Conservation (phyloP, 805 yeast species). For the Candida ipomoeae region DNA sequence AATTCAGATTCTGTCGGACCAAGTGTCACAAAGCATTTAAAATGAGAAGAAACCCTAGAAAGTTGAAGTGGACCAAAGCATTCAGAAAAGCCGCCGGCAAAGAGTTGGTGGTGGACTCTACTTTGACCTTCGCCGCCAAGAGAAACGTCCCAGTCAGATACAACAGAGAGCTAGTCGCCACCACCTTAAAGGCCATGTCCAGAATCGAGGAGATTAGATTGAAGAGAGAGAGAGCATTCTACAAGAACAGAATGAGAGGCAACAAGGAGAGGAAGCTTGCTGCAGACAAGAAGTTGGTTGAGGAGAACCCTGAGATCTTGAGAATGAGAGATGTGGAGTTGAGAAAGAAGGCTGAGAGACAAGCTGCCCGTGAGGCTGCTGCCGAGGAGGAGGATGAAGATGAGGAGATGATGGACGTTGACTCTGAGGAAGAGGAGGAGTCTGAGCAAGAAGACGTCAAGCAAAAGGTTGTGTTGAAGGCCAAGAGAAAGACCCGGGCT, state of each 20-base stretch:
- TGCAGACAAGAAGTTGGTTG: constrained; percentile 84
- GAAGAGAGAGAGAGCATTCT: constrained; percentile 97
- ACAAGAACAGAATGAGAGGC: constrained; percentile 98
- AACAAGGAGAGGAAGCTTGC: constrained; percentile 84
- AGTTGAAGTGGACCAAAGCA: constrained; percentile 97
- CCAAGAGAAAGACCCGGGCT: constrained; percentile 44
- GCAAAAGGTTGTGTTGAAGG: constrained; percentile 59
- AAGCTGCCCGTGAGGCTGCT: constrained; percentile 38
- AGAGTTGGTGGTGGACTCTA: constrained; percentile 95
- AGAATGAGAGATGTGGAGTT: constrained; percentile 92
- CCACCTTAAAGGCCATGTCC: constrained; percentile 91
- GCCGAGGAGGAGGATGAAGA: constrained; percentile 37
- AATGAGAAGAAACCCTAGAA: constrained; percentile 97
- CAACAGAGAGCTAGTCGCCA: constrained; percentile 92
- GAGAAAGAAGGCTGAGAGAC: constrained; percentile 69
- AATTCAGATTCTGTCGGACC: constrained; percentile 94
- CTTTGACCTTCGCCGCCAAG: constrained; percentile 93
- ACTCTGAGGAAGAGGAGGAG: constrained; percentile 38
- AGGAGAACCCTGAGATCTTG: constrained; percentile 81
- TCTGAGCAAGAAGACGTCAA: constrained; percentile 38
- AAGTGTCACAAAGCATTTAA: constrained; percentile 97
- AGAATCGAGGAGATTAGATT: constrained; percentile 94
- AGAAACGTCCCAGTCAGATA: constrained; percentile 97
- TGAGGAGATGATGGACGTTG: constrained; percentile 39
- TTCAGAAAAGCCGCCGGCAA: constrained; percentile 99